These are phyloP conservation scores for Saxispiralis lemnorum DNA, from an alignment of 495 filamentous ascomycete genomes.

Conservation along the genomic window DNA sequence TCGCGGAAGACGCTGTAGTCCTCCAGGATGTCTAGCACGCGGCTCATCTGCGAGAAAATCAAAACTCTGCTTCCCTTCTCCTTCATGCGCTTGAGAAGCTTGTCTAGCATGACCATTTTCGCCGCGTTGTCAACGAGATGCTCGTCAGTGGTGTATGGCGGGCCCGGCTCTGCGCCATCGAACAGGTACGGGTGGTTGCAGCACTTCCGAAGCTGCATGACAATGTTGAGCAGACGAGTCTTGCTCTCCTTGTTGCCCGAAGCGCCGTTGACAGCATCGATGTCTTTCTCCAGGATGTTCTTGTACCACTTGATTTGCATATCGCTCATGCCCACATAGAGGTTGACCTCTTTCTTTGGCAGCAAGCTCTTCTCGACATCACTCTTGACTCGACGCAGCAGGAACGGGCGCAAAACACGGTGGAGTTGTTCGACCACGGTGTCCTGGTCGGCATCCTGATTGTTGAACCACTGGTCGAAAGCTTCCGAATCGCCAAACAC, in stretches of 20 bases:
- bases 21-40: slow-evolving; percentile 89
- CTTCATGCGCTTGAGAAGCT: slow-evolving; percentile 68
- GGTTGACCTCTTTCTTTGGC: slow-evolving; percentile 92
- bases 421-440: slow-evolving; percentile 95
- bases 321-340: slow-evolving; percentile 95
- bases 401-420: slow-evolving; percentile 78
- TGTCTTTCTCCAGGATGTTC: slow-evolving; percentile 97
- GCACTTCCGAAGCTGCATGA: slow-evolving; percentile 98
- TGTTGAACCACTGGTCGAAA: slow-evolving; percentile 97
- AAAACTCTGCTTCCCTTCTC: slow-evolving; percentile 76
- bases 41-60: slow-evolving; percentile 99
- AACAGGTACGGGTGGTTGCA: slow-evolving; percentile 99
- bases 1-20: slow-evolving; percentile 94
- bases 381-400: slow-evolving; percentile 89
- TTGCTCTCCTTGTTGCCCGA: slow-evolving; percentile 96
- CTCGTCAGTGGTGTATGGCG: slow-evolving; percentile 95
- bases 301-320: slow-evolving; percentile 99
- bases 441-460: slow-evolving; percentile 76
- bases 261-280: slow-evolving; percentile 95
- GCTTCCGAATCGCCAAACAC: slow-evolving; percentile 94
- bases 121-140: slow-evolving; percentile 85
- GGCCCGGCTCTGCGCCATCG: slow-evolving; percentile 91
- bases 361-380: slow-evolving; percentile 97
- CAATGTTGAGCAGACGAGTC: slow-evolving; percentile 95
- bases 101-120: slow-evolving; percentile 96